Conservation (phyloP, 305 asterid genomes). For the Rubia occidens region DNA sequence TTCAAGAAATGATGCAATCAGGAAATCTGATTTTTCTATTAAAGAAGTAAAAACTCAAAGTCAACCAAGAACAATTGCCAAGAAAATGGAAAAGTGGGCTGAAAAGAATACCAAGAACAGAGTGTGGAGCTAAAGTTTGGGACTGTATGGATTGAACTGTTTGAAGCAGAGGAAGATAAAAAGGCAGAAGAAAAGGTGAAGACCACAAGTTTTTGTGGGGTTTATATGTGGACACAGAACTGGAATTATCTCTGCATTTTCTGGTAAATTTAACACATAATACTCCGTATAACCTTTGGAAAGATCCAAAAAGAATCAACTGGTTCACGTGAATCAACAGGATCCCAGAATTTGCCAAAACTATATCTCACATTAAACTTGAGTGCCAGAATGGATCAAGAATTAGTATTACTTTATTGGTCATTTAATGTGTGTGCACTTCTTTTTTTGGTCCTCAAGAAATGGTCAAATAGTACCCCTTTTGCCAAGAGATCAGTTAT, state of each 20-base stretch:
- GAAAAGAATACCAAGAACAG: conserved; percentile 13
- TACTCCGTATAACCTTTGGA: neutral
- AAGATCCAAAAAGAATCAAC: neutral
- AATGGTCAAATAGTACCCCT: conserved; percentile 4
- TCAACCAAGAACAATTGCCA: conserved; percentile 11
- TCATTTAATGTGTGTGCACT: neutral
- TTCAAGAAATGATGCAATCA: conserved; percentile 10
- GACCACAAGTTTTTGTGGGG: conserved; percentile 32
- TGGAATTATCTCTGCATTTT: conserved; percentile 9
- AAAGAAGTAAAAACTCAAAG: neutral
- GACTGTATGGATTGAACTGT: conserved; percentile 10
- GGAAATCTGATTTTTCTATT: conserved; percentile 9
- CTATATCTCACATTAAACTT: conserved; percentile 5
- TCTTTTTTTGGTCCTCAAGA: neutral
- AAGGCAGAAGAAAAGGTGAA: conserved; percentile 5
- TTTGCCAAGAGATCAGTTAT: neutral
- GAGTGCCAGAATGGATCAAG: neutral
- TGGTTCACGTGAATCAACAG: conserved; percentile 5
- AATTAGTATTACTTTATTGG: neutral
- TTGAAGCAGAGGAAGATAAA: conserved; percentile 22
- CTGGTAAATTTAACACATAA: neutral
- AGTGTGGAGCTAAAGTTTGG: neutral
- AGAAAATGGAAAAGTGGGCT: neutral
- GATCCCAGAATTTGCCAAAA: neutral
- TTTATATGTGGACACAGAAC: conserved; percentile 21